Evolutionary conservation across 1,284 basidiomycete genomes (phyloP), one percentile per base, ranked within the genome.

Genomic region (Cryptococcus floricola): DNA sequence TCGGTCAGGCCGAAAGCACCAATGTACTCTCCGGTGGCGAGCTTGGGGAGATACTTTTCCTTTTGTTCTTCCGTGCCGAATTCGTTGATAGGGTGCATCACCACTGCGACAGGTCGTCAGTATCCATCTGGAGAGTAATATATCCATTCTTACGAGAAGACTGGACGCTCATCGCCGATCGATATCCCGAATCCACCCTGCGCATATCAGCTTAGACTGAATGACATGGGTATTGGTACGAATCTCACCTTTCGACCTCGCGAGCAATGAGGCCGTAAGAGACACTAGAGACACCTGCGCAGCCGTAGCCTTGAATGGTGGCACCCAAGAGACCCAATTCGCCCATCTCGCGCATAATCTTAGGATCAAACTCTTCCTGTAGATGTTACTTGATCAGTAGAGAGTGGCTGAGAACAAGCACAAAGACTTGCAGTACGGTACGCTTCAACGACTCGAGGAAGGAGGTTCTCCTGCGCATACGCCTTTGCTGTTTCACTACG

Each of bases 1-100:
- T 98, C 95, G 1, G 94, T 98, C 39, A 98, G 79, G 18, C 94
- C 92, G 92, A 72, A 98, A 98, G 71, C 92, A 95, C 95, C 95
- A 53, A 95, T 79, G 34, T 94, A 76, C 70, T 96, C 89, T 49
- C 91, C 94, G 67, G 84, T 87, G 4, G 92, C 89, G 44, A 98
- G 81, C 14, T 83, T 79, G 39, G 93, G 94, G 3, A 98, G 81
- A 70, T 88, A 98, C 71, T 88, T 89, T 67, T 92, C 88, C 79
- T 94, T 95, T 77, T 98, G 92, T 39, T 84, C 85, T 28, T 92
- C 87, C 0, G 85, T 85, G 2, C 95, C 94, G 73, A 95, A 98
- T 68, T 88, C 89, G 75, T 91, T 81, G 72, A 98, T 97, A 4
- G 95, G 92, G 70, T 95, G 91, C 94, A 98, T 98, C n/a, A 95